Evolutionary conservation across 1,139 yeast genomes (phyloP), one percentile per base, ranked within the genome.

Genomic region (Yamadazyma friedrichii): DNA sequence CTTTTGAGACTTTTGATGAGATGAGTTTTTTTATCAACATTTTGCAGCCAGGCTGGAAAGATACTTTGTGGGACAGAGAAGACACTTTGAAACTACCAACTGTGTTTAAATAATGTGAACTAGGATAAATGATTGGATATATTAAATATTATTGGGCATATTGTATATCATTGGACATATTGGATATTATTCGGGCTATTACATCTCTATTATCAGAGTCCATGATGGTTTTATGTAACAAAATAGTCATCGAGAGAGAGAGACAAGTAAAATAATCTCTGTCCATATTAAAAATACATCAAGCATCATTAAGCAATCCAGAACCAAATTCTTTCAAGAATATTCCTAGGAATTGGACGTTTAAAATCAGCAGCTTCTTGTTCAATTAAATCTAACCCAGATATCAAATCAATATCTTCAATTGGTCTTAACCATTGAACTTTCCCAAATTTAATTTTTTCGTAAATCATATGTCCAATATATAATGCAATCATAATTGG

Each of bases 401-500:
- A 66, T 36, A 64, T 41, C 39, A 70, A 58, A 50, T 74, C 79
- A 41, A 76, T 65, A 27, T 73, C 68, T 39, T 66, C 69, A 15
- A 65, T 56, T 13, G 76, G 76, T 29, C 42, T 39, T 1, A 35
- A 9, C 27, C 41, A 47, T 33, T 39, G 32, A 22, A 46, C n/a
- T 41, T 41, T 47, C 8, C 55, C 63, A 33, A 69, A 54, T 15
- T 20, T 39, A 45, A 57, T 48, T 44, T 56, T 61, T 27, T 66
- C 57, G 45, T 64, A 70, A 13, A 52, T 4, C 40, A 65, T 59
- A 50, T 70, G 75, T n/a, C 63, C 80, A 17, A 66, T 42, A 53
- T 76, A 80, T 33, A 80, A 61, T 10, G 59, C 64, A 0, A 75
- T 22, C 37, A 80, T 71, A 31, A 80, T 67, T 22, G 85, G 86